Evolutionary conservation across 176 grass and related monocot species (phyloP), one percentile per base, ranked within the genome.

Genomic region (Eleusine indica): DNA sequence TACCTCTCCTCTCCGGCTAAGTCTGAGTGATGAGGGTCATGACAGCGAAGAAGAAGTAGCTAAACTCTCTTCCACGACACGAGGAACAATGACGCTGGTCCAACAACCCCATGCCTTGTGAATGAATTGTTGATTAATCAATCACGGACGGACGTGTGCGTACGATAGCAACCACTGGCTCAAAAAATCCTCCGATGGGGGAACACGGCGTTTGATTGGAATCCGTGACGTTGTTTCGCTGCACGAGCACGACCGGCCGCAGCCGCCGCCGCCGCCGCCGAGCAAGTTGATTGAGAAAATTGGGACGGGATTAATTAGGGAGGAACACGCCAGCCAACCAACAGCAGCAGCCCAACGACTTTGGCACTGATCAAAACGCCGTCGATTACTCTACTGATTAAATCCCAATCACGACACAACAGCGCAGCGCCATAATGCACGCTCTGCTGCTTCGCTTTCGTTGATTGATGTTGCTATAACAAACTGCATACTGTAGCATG

Each of bases 331-430:
- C 47, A 14, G 44, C 47, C 47, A 53, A 5, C 71, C 25, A 73
- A 73, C 71, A 28, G 25, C 71, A 28, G 25, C 43, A 25, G 29
- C 71, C 46, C 46, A 73, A 73, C 71, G 52, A 73, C 71, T 43
- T 2, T 11, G 32, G 6, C n/a, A 49, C 22, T 8, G 12, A 41
- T 11, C 10, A 12, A 47, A 12, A 47, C 71, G 71, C 29, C 46
- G 7, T 32, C 46, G n/a, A 29, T 73, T 73, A n/a, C 70, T 51
- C 44, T 49, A 72, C 11, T 52, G 6, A 2, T 30, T 25, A 9
- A 29, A 73, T 52, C 25, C 13, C 46, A 16, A 52, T 52, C 47
- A 35, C 71, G 25, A 51, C 70, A 49, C n/a, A 1, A 49, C n/a
- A 1, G 12, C 43, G 14, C 9, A 12, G 6, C 14, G 18, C 18